Evolutionary conservation across 2,329 filamentous ascomycete genomes (phyloP), one percentile per base, ranked within the genome.

Genomic region (Alternaria sp.): DNA sequence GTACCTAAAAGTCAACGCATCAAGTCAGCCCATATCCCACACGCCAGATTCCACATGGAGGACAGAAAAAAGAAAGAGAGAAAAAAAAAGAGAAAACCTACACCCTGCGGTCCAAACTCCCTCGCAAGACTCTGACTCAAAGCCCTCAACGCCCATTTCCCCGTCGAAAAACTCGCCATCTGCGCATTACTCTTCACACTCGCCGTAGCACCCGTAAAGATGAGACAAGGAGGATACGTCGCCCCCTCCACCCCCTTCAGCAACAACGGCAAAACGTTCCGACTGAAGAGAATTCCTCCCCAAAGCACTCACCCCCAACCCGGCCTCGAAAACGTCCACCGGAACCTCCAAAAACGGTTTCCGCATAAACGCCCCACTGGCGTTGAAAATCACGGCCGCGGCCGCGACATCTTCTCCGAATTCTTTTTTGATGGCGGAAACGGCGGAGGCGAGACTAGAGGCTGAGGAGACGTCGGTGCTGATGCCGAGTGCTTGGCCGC

Each of bases 161-260:
- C 90, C 2, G 88, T 86, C 0, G 92, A 89, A 71, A 97, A 96
- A 7, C 85, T 80, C 1, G 87, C 81, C 75, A 92, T 90, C 11
- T 81, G 80, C 0, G 91, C 87, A 10, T 87, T 89, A 4, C 90
- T 90, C 69, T 88, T 90, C 17, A 94, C 67, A 0, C 89, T 91
- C 0, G 92, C 93, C 0, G 93, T 96, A 0, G 93, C 92, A 31
- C 93, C 93, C 0, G 93, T 96, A 77, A 96, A 90, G 70, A 97
- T 89, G 21, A 97, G 81, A 0, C 90, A 89, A 0, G 92, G 92
- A 4, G 92, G 91, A 71, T 92, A 78, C 31, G 84, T 81, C 0
- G 84, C 41, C 33, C 77, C 69, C 37, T 79, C 69, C 0, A 87
- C 84, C 0, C 88, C 82, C 23, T 87, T 82, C 2, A 93, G 83